phyloP scores from a whole-genome alignment of 1,284 basidiomycete genomes.

The Pterulicium gracile region DNA sequence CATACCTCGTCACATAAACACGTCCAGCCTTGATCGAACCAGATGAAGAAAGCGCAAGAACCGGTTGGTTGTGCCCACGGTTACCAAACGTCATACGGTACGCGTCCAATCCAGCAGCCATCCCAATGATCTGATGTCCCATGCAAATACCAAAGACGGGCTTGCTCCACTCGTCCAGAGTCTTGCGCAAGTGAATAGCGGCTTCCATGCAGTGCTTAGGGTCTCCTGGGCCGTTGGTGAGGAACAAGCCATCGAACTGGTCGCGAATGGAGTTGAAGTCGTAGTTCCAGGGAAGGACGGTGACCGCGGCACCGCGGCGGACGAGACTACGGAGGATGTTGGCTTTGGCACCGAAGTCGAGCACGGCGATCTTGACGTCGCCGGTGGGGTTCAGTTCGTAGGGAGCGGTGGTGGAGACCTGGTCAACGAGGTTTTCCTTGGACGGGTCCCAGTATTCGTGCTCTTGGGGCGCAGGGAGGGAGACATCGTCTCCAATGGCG shows the following conservation, averaged over 20 bases:
- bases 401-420: slow-evolving; percentile 79
- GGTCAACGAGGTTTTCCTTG: slow-evolving; percentile 85
- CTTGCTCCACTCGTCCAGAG: slow-evolving; percentile 81
- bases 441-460: slow-evolving; percentile 90
- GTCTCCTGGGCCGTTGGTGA: slow-evolving; percentile 95
- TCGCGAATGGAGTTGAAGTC: slow-evolving; percentile 90
- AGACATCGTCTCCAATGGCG: slow-evolving; percentile 72
- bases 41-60: slow-evolving; percentile 82
- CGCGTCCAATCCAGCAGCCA: slow-evolving; percentile 93
- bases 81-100: slow-evolving; percentile 98
- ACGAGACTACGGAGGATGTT: slow-evolving; percentile 93
- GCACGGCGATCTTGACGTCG: slow-evolving; percentile 85
- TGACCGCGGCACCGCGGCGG: slow-evolving; percentile 83
- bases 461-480: slow-evolving; percentile 44
- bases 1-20: slow-evolving; percentile 92
- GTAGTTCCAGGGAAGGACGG: slow-evolving; percentile 95
- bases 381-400: slow-evolving; percentile 86
- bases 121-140: slow-evolving; percentile 96
- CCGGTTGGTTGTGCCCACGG: slow-evolving; percentile 98
- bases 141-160: slow-evolving; percentile 99
- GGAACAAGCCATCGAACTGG: slow-evolving; percentile 90
- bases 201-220: slow-evolving; percentile 87
- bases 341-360: slow-evolving; percentile 97
- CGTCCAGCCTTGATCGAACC: slow-evolving; percentile 92
- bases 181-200: slow-evolving; percentile 69